Percentiles rank a stretch among this genome's conserved stretches.
phyloP scores from a whole-genome alignment of 306 rosid genomes.

The Vigna trinervia region DNA sequence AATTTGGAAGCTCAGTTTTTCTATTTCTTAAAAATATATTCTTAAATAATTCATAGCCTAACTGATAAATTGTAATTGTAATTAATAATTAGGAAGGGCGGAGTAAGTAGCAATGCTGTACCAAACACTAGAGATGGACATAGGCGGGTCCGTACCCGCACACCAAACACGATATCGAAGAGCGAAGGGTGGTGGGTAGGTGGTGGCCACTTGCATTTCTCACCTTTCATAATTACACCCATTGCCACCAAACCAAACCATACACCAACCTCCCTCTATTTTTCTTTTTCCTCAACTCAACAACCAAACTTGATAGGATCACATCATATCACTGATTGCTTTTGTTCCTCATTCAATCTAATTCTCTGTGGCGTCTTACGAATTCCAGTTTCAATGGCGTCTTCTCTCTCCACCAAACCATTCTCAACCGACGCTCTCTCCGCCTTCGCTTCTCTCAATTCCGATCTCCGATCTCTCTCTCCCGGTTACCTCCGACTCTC shows the following conservation, averaged over 20 bases:
- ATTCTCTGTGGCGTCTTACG: neutral
- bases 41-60: too few relatives aligned
- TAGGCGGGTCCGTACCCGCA: neutral
- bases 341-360: neutral
- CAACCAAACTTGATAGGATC: slow-evolving; percentile 33
- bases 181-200: slow-evolving; percentile 25
- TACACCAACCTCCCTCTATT: neutral
- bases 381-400: slow-evolving; percentile 62
- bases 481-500: slow-evolving; percentile 60
- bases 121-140: neutral
- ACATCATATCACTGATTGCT: slow-evolving; percentile 4
- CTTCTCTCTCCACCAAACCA: slow-evolving; percentile 74
- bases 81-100: too few relatives aligned
- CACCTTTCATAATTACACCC: neutral
- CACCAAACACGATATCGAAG: slow-evolving; percentile 15
- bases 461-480: slow-evolving; percentile 60
- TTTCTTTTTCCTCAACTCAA: neutral
- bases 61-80: too few relatives aligned
- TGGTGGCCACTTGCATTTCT: slow-evolving; percentile 16
- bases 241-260: slow-evolving; percentile 39
- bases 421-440: slow-evolving; percentile 60
- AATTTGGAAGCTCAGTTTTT: too few relatives aligned
- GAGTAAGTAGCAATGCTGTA: neutral
- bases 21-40: too few relatives aligned
- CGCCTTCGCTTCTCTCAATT: slow-evolving; percentile 52